These are phyloP conservation scores for Xylaria curta DNA, from an alignment of 495 filamentous ascomycete genomes.

Conservation along the genomic window DNA sequence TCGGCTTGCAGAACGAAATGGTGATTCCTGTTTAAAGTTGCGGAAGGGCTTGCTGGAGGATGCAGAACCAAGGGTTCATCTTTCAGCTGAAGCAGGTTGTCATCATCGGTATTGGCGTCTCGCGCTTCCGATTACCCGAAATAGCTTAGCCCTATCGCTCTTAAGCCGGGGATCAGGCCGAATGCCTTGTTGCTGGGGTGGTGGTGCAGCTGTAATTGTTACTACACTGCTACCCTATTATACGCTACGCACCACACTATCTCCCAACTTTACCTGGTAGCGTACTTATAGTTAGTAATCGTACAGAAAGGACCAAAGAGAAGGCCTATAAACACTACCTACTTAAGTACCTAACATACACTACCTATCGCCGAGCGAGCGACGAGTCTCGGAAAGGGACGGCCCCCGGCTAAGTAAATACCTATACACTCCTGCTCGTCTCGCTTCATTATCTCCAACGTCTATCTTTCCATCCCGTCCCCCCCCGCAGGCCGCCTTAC, in stretches of 20 bases:
- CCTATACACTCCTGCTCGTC: neutral
- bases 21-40: neutral
- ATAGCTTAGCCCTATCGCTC: neutral
- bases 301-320: too few relatives aligned
- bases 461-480: neutral
- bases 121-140: constrained; percentile 17
- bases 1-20: neutral
- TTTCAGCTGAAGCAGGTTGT: constrained; percentile 22
- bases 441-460: neutral
- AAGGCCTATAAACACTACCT: too few relatives aligned
- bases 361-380: neutral
- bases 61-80: constrained; percentile 16
- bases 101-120: neutral
- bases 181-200: neutral
- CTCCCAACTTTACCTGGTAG: neutral
- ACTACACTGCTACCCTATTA: neutral
- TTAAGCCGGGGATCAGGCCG: constrained; percentile 10
- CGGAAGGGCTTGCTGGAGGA: constrained; percentile 7
- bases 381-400: constrained; percentile 12
- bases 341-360: neutral
- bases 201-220: neutral
- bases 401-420: neutral
- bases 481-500: neutral
- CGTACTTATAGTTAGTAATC: constrained; percentile 1
- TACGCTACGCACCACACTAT: neutral